Evolutionary conservation across 257 asterid species (phyloP), one percentile per base, ranked within the genome.

Genomic region (Lantana camara): DNA sequence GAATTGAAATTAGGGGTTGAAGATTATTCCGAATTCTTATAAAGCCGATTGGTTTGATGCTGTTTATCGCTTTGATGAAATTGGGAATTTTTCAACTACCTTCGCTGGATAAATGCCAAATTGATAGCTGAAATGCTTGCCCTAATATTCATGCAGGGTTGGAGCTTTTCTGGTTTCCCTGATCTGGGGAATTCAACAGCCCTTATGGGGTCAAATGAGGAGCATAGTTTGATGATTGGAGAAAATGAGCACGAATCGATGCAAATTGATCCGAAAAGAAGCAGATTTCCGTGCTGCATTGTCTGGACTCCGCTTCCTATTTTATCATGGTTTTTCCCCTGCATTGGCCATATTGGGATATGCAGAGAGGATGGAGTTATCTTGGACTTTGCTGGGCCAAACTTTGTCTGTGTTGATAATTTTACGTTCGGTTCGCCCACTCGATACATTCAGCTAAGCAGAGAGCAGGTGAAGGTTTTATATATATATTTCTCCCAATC

Each of bases 291-390:
- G 0, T 75, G 73, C 79, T 87, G 95, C 92, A 85, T 93, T 59
- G 99, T 90, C 57, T 93, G 99, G 99, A 63, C 95, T 24, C 99
- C 99, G 9, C 95, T 90, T 45, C 97, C 97, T 9, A 81, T 93
- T 63, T 14, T 93, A 13, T 93, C 99, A 0, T 93, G 97, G 91
- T 84, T 93, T 74, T 50, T 82, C 63, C 97, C 97, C 19, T 86
- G 84, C 67, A 80, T 93, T 57, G 97, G 96, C 59, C 99, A 93
- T 75, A 51, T 93, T 30, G 99, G 99, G 30, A 80, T 90, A 40
- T 87, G 99, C 56, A 80, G 96, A 71, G 92, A 87, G 68, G 96
- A 93, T 41, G 99, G 99, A 1, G 95, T 93, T 56, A 85, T 90
- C 59, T 57, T 93, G 84, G 99, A 93, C 69, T 93, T 93, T 60